Conservation (phyloP, 2,329 filamentous ascomycete genomes). For the Cladosporium halotolerans region DNA sequence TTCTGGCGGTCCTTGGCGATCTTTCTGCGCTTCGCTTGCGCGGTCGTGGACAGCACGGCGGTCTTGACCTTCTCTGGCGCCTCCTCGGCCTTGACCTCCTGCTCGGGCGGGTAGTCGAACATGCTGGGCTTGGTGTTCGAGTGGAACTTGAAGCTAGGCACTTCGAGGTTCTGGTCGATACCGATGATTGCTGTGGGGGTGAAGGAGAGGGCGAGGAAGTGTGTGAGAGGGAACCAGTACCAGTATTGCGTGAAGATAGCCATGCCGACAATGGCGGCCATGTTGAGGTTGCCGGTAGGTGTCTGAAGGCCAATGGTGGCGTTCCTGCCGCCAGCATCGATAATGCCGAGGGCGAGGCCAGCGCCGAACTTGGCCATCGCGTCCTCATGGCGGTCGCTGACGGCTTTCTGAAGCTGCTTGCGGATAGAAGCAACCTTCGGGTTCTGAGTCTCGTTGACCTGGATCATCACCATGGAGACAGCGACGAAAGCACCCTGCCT, state of each 20-base stretch:
- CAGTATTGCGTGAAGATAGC: constrained; percentile 98
- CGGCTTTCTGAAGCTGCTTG: constrained; percentile 89
- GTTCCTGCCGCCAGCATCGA: constrained; percentile 95
- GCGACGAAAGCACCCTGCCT: constrained; percentile 92
- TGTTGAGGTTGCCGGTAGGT: constrained; percentile 96
- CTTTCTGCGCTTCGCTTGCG: constrained; percentile 89
- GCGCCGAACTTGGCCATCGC: constrained; percentile 99
- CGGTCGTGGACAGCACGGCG: constrained; percentile 90
- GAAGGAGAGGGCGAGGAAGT: constrained; percentile 93
- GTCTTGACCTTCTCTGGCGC: constrained; percentile 91
- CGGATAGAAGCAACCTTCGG: constrained; percentile 87
- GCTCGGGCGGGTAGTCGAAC: constrained; percentile 96
- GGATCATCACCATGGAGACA: constrained; percentile 96
- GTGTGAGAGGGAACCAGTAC: constrained; percentile 99
- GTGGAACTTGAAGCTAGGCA: constrained; percentile 91
- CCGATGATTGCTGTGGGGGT: constrained; percentile 95
- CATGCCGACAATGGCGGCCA: constrained; percentile 96
- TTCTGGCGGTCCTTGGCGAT: constrained; percentile 90
- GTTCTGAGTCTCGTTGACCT: constrained; percentile 98
- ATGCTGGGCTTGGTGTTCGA: constrained; percentile 89
- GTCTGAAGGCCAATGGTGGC: constrained; percentile 98
- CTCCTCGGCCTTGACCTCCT: constrained; percentile 90
- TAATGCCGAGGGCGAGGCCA: constrained; percentile 88
- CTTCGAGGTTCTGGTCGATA: constrained; percentile 86
- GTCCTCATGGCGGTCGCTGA: constrained; percentile 92